Conservation (phyloP, 192 early-diverging fungal species). For the Podila verticillata region DNA sequence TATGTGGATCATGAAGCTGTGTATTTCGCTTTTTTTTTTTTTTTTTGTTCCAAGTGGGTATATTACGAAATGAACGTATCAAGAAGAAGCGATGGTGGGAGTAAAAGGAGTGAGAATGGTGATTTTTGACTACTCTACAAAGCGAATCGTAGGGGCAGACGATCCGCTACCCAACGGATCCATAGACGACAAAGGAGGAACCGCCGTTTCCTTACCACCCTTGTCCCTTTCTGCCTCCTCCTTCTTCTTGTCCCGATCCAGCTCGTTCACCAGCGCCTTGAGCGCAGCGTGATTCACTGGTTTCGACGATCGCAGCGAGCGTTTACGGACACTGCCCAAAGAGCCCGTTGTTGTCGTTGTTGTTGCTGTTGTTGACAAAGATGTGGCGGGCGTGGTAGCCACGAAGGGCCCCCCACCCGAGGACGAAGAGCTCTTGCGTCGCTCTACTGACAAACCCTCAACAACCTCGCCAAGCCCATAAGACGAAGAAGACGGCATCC, state of each 20-base stretch:
- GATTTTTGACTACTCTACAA: too few species aligned
- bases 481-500: conserved; percentile 1
- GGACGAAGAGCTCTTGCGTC: too few species aligned
- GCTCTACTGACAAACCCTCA: too few species aligned
- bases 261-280: conserved; percentile 42
- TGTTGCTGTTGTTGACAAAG: background rate
- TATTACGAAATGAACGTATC: too few species aligned
- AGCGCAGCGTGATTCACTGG: conserved; percentile 35
- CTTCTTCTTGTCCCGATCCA: conserved; percentile 38
- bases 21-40: background rate
- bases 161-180: too few species aligned
- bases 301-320: conserved; percentile 33
- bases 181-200: too few species aligned
- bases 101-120: too few species aligned
- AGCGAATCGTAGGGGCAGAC: too few species aligned
- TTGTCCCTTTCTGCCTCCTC: conserved; percentile 13
- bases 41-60: background rate
- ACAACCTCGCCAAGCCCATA: background rate
- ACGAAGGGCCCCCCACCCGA: too few species aligned
- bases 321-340: conserved; percentile 18
- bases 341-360: background rate
- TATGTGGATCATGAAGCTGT: too few species aligned
- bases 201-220: background rate
- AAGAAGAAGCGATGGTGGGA: too few species aligned
- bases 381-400: background rate